Base-by-base conservation (phyloP, 164 flowering plant genomes). In the Cinnamomum chago region DNA sequence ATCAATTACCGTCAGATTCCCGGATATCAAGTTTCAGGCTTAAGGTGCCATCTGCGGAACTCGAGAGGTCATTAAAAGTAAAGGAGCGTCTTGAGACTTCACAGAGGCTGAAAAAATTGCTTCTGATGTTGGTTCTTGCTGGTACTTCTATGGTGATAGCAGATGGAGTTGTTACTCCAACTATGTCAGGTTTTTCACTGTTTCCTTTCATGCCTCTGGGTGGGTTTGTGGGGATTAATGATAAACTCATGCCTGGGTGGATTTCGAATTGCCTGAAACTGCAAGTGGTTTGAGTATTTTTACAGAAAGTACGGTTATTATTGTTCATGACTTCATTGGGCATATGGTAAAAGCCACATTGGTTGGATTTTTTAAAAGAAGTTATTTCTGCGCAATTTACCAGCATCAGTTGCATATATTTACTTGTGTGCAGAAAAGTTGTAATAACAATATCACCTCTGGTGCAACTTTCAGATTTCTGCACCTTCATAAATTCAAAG, bases 101-200 rank as follows among this genome's bases (percentile, higher is more conserved):
- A 23, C 76, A 86, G 77, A 79, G 88, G 71, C 76, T 96, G 83
- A 96, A 96, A 82, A 92, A 85, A 81, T 82, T 90, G 75, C 90
- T 96, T 76, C 82, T 96, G 76, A 82, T 91, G 82, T 78, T 94
- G 73, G 98, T 96, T 58, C 98, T 96, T 82, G 92, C 85, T 81
- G 99, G 99, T 76, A 96, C 99, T 76, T 84, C 99, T 35, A 92
- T 96, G 97, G 95, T 96, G 76, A 89, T 96, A 55, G 99, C 98
- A 73, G 92, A 87, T 86, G 99, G 97, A 66, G 94, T 90, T 81
- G 90, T 96, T 70, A 96, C 99, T 22, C 99, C 99, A 14, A 97
- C 92, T 30, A 96, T 96, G 98, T 96, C 99, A 93, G 99, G 99
- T 96, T 74, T 62, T 78, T 50, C 65, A 52, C 33, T 24, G 50